phyloP scores from a whole-genome alignment of 441 rosid species.

The Breynia disticha region DNA sequence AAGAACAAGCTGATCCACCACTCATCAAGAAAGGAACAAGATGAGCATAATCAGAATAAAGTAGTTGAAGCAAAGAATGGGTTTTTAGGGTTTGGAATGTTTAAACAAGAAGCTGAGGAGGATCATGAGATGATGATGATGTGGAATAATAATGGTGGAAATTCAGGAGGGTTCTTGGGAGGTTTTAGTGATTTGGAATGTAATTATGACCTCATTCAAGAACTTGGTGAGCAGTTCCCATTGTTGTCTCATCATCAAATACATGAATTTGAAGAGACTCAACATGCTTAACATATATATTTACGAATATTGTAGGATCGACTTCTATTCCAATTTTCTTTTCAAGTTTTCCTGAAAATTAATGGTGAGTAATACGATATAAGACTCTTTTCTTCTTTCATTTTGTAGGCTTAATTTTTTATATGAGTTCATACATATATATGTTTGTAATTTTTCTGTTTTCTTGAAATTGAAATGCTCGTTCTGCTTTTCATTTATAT shows the following conservation, averaged over 20 bases:
- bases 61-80: slow-evolving; percentile 14
- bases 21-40: slow-evolving; percentile 7
- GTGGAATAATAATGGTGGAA: slow-evolving; percentile 28
- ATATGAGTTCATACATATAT: no score
- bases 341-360: no score
- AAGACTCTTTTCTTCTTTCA: no score
- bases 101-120: slow-evolving; percentile 29
- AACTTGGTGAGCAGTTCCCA: slow-evolving; percentile 57
- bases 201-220: slow-evolving; percentile 45
- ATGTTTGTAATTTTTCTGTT: no score
- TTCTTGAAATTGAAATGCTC: no score
- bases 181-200: slow-evolving; percentile 50
- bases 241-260: slow-evolving; percentile 29
- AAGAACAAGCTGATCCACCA: slow-evolving; percentile 22
- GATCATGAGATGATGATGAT: slow-evolving; percentile 17
- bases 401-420: no score
- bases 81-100: slow-evolving; percentile 18
- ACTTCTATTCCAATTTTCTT: no score
- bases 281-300: slow-evolving; percentile 19
- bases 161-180: slow-evolving; percentile 40
- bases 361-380: no score
- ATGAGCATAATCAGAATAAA: not conserved
- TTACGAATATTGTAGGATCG: slow-evolving; percentile 1
- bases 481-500: no score
- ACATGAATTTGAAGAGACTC: slow-evolving; percentile 33